Conservation (phyloP, 768 basidiomycete species). For the Mrakia frigida region DNA sequence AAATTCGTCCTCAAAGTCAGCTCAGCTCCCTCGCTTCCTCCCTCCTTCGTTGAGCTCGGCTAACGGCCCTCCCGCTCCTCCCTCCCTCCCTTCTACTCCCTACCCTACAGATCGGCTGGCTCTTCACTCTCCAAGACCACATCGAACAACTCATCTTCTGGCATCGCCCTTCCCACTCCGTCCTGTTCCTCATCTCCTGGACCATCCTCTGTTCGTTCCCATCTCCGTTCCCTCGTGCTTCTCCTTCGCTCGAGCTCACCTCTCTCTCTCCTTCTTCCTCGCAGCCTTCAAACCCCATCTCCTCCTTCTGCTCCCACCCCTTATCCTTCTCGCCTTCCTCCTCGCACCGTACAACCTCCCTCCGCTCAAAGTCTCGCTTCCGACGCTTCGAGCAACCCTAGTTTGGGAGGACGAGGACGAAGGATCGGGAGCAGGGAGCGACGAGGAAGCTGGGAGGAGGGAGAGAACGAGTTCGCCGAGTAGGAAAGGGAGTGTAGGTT, state of each 20-base stretch:
- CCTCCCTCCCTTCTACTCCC: not conserved
- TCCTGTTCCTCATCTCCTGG: constrained; percentile 27
- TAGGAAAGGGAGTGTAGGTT: not conserved
- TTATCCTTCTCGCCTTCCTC: constrained; percentile 5
- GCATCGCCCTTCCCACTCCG: constrained; percentile 11
- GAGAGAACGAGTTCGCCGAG: not conserved
- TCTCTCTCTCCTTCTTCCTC: not conserved
- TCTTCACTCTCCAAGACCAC: constrained; percentile 29
- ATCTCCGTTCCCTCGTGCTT: not conserved
- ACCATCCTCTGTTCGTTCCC: constrained; percentile 18
- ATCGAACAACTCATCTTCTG: constrained; percentile 31
- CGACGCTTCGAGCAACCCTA: not conserved
- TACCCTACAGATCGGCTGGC: constrained; percentile 14
- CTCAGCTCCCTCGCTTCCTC: not conserved
- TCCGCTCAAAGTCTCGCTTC: not conserved
- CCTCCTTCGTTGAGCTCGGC: not conserved
- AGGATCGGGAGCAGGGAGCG: not conserved
- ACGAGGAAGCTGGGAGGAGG: not conserved
- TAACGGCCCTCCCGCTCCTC: not conserved
- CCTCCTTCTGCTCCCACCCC: constrained; percentile 11
- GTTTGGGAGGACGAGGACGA: constrained; percentile 14
- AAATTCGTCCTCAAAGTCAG: constrained; percentile 30
- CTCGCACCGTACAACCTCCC: constrained; percentile 12
- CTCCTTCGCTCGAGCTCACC: not conserved
- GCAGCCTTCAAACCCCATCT: constrained; percentile 27